A percentile compares a stretch with the other conserved stretches of the same genome.
These are phyloP conservation scores for Populus tremula DNA, from an alignment of 345 rosid species.

Conservation along the genomic window DNA sequence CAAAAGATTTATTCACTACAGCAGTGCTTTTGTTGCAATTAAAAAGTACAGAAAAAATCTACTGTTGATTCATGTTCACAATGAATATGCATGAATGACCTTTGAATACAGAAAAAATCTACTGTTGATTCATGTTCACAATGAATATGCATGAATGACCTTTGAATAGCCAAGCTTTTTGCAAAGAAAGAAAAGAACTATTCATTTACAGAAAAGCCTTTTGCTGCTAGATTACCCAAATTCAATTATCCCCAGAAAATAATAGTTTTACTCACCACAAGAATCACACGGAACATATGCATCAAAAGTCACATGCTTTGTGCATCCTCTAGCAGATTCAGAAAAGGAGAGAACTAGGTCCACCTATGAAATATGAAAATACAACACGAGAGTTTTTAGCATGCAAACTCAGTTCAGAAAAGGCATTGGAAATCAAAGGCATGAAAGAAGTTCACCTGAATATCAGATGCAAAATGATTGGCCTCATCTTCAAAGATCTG, in stretches of 20 bases:
- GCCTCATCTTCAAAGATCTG: conserved; percentile 73
- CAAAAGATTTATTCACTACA: not conserved
- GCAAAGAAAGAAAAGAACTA: not conserved
- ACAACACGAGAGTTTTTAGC: conserved; percentile 21
- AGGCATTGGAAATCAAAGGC: conserved; percentile 9
- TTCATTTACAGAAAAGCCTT: not conserved
- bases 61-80: not conserved
- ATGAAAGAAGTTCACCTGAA: conserved; percentile 49
- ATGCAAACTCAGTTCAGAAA: conserved; percentile 13
- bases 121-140: too few species aligned
- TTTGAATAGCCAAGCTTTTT: not conserved
- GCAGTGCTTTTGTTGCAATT: not conserved
- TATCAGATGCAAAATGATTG: conserved; percentile 53
- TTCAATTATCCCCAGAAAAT: conserved; percentile 3
- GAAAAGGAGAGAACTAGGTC: conserved; percentile 70
- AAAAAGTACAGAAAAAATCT: not conserved
- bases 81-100: not conserved
- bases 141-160: not conserved
- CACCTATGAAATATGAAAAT: conserved; percentile 38
- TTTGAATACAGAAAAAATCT: too few species aligned
- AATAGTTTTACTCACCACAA: conserved; percentile 55
- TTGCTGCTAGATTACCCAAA: conserved; percentile 1
- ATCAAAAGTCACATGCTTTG: conserved; percentile 66
- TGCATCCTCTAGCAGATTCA: conserved; percentile 88
- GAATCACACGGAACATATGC: conserved; percentile 78